Evolutionary conservation across 257 asterid genomes (phyloP).

Genomic region (Datura wrightii): DNA sequence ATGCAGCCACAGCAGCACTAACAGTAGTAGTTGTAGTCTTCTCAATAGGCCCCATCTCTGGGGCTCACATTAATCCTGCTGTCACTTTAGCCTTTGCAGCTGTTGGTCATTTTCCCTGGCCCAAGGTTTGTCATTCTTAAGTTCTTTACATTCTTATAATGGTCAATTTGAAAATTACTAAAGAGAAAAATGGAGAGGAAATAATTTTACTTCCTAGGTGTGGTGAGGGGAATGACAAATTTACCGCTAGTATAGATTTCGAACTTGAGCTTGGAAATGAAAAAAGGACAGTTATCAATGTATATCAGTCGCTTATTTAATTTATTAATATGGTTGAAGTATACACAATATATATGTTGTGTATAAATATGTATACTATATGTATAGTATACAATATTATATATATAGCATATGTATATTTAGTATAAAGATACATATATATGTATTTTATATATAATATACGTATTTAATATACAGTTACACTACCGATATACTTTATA

Average conservation of each 20-base stretch:
- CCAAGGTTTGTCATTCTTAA: constrained; percentile 47
- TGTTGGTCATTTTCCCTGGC: constrained; percentile 85
- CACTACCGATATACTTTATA: no score
- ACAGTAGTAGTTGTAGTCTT: constrained; percentile 67
- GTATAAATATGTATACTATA: no score
- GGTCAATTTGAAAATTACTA: not conserved
- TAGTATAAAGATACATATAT: no score
- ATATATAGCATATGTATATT: no score
- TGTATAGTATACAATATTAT: no score
- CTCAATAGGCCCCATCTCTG: constrained; percentile 79
- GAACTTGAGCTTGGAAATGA: not conserved
- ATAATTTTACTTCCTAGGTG: not conserved
- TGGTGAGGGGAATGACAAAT: not conserved
- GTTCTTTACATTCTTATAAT: not conserved
- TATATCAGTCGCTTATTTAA: no score
- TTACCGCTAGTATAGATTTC: not conserved
- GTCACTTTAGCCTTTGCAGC: constrained; percentile 78
- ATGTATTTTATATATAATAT: no score
- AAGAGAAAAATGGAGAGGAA: not conserved
- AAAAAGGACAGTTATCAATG: no score
- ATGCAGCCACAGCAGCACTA: constrained; percentile 81
- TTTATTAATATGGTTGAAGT: no score
- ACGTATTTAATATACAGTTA: no score
- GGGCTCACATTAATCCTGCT: constrained; percentile 93
- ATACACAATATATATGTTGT: no score